Base-by-base conservation (phyloP, 2,329 filamentous ascomycete genomes). In the Penicillium vulpinum region DNA sequence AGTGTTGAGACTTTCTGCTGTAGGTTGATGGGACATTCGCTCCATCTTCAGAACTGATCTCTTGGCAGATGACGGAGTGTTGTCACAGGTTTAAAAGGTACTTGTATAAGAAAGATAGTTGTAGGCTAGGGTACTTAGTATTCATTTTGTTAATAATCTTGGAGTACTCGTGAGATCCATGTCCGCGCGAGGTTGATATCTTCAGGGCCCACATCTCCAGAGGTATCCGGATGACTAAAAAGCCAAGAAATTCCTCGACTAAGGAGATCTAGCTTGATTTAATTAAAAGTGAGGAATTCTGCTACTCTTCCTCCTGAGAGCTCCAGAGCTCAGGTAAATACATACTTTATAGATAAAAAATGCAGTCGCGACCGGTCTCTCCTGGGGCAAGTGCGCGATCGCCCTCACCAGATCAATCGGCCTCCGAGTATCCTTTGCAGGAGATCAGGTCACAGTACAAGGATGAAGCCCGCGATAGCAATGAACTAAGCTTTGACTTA, bases 401-500 rank as follows among this genome's bases (percentile, higher is more conserved):
- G 29, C 38, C 43, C 41, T 33, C 51, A 43, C 13, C 31, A 16
- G 18, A 40, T 31, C 22, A 35, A 11, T 24, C 50, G 2, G 22
- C 43, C 3, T 45, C 33, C 13, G 36, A 54, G 7, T 54, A 40
- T 54, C 44, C 51, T 16, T 41, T 54, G 29, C 51, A 29, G 43
- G 44, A 54, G 51, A 41, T 50, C 36, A 28, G 35, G 16, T 29
- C 50, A n/a, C 45, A 21, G 24, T 55, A 49, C 45, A 55, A 36
- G 29, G 36, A 64, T 57, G 46, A 55, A 18, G 33, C 44, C n/a
- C 56, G 54, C 33, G 41, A 33, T 35, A 59, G 54, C 51, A 54
- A 48, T 51, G 61, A 62, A 15, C 41, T 62, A 22, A 55, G 53
- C 16, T 50, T 46, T 16, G 62, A 65, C 47, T 45, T 67, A 41